These are phyloP conservation scores for Monilinia laxa DNA, from an alignment of 2,329 filamentous ascomycete species.

Conservation along the genomic window DNA sequence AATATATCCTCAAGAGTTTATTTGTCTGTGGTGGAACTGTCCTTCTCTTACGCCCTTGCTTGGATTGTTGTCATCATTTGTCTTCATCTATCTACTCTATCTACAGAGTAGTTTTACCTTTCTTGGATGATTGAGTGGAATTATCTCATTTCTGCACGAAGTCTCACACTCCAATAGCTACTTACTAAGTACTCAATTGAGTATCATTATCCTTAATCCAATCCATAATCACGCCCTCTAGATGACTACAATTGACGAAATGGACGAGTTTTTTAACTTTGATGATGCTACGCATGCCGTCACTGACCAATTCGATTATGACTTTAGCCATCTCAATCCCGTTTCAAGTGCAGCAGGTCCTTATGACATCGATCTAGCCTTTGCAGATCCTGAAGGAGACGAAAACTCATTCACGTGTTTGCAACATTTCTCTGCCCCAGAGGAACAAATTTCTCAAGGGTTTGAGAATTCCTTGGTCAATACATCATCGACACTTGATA, in stretches of 20 bases:
- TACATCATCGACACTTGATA: constrained; percentile 37
- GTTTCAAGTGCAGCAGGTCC: constrained; percentile 32
- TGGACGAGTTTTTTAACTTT: constrained; percentile 65
- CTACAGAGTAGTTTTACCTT: background rate
- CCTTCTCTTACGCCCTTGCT: too few relatives aligned
- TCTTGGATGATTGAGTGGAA: background rate
- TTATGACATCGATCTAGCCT: constrained; percentile 51
- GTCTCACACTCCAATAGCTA: background rate
- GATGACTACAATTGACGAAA: constrained; percentile 46
- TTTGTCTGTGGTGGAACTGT: too few relatives aligned
- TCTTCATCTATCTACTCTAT: too few relatives aligned
- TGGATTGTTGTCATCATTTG: too few relatives aligned
- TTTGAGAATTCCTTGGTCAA: constrained; percentile 29
- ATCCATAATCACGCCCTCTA: constrained; percentile 33
- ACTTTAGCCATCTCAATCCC: constrained; percentile 14
- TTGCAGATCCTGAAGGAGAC: constrained; percentile 57
- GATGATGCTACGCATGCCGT: constrained; percentile 45
- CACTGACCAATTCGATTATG: constrained; percentile 13
- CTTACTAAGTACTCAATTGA: background rate
- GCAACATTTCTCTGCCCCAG: constrained; percentile 53
- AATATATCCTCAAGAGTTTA: too few relatives aligned
- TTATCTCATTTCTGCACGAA: background rate
- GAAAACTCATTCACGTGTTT: constrained; percentile 60
- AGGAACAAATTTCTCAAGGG: constrained; percentile 38
- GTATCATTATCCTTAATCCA: background rate